Base-by-base conservation (phyloP, 257 asterid genomes). In the Solanum sitiens region DNA sequence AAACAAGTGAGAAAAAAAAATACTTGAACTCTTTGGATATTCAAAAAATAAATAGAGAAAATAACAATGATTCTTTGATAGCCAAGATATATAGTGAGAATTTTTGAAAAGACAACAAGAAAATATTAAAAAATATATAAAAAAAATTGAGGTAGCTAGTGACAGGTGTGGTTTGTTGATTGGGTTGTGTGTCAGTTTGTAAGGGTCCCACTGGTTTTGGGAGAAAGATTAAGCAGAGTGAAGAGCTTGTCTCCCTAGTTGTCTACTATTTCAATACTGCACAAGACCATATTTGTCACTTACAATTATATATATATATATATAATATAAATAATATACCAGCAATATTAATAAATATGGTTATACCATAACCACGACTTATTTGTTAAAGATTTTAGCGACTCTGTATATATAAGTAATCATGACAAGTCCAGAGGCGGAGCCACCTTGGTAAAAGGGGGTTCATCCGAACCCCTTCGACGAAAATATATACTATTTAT, bases 121-220 rank as follows among this genome's bases (percentile, higher is more conserved):
- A 21, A 21, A 8, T 3, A 20, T 56, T 1, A 6, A 37, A 35
- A 35, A 35, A 5, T 50, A 15, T 50, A 6, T 2, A 2, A 14
- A 50, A 53, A 16, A 18, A 15, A 30, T 3, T 32, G n/a, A 32
- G 42, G 42, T 23, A 4, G 16, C 32, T 18, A 16, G 30, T 21
- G 83, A 39, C 83, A 74, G 18, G 21, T 72, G 79, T 33, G 6
- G 91, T 89, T 89, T 91, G 87, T 35, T 75, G 89, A 92, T 92
- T 88, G 88, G 67, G 89, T 92, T 86, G 88, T 39, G 82, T 90
- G 90, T 87, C 92, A 92, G 88, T 86, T 72, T 68, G 84, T 25
- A 65, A 14, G 96, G 95, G 50, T 93, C 95, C 95, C 76, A 56
- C 23, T 35, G 90, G 92, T 87, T 82, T 88, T 90, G 27, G 75